These are phyloP conservation scores for Hygrophorus pudorinus DNA, from an alignment of 768 basidiomycete genomes.

Conservation along the genomic window DNA sequence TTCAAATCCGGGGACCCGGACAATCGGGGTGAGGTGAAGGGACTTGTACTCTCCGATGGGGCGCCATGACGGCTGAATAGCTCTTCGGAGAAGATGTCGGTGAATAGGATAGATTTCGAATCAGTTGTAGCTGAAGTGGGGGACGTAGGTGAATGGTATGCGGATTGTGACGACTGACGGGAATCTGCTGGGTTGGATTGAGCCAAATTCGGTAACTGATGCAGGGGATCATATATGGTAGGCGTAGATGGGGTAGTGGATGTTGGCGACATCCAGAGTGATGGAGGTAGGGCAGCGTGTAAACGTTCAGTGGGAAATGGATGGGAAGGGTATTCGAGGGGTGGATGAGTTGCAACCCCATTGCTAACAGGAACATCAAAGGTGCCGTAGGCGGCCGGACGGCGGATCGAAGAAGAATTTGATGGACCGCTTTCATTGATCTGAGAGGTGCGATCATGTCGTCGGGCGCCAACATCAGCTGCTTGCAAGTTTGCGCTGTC, in stretches of 20 bases:
- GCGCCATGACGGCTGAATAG: conserved; percentile 36
- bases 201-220: conserved; percentile 26
- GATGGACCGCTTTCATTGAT: neutral
- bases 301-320: conserved; percentile 38
- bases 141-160: conserved; percentile 32
- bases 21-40: conserved; percentile 54
- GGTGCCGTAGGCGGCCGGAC: neutral
- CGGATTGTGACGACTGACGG: conserved; percentile 23
- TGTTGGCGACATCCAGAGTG: conserved; percentile 77
- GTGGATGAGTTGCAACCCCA: neutral
- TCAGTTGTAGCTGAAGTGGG: conserved; percentile 37
- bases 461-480: neutral
- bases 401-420: neutral
- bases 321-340: conserved; percentile 1
- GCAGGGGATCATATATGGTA: conserved; percentile 28
- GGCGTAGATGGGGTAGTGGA: conserved; percentile 37
- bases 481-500: neutral
- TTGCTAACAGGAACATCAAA: neutral
- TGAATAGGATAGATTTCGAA: conserved; percentile 53
- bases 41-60: conserved; percentile 34
- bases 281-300: conserved; percentile 52
- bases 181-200: conserved; percentile 21
- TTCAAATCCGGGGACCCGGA: conserved; percentile 64
- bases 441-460: neutral
- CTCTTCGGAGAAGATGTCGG: conserved; percentile 63